A percentile compares a stretch with the other conserved stretches of the same genome.
Conservation (phyloP, 768 basidiomycete species). For the Suillus spraguei region DNA sequence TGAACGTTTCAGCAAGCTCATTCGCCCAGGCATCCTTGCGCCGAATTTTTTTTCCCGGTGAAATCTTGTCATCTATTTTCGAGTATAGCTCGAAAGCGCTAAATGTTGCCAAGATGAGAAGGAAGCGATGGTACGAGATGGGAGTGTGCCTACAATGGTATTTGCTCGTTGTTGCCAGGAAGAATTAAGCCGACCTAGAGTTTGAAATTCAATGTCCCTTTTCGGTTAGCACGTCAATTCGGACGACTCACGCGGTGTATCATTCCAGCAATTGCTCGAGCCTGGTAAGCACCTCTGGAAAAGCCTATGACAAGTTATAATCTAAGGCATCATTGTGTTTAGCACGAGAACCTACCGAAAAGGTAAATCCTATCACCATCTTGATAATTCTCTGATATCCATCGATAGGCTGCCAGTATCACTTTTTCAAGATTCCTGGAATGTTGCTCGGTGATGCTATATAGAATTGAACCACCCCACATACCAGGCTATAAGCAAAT, state of each 20-base stretch:
- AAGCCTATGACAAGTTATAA: constrained; percentile 33
- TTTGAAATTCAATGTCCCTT: not conserved
- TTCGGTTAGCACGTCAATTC: constrained; percentile 6
- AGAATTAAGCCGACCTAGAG: constrained; percentile 36
- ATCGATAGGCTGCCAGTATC: constrained; percentile 32
- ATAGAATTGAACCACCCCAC: not conserved
- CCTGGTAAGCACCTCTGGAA: constrained; percentile 46
- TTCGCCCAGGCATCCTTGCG: not conserved
- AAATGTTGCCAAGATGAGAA: not conserved
- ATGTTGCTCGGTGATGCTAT: not conserved
- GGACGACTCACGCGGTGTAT: constrained; percentile 32
- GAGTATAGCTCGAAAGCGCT: constrained; percentile 36
- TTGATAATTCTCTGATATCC: constrained; percentile 35
- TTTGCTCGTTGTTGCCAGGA: constrained; percentile 36
- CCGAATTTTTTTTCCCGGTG: not conserved
- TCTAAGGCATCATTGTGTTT: not conserved
- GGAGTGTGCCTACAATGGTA: constrained; percentile 33
- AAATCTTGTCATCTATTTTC: constrained; percentile 5
- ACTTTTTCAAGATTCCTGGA: constrained; percentile 34
- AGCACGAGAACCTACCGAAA: constrained; percentile 32
- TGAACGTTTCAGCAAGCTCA: constrained; percentile 28
- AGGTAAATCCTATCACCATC: constrained; percentile 37
- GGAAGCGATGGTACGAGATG: not conserved
- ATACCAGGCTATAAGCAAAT: constrained; percentile 36
- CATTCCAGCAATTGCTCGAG: constrained; percentile 38